Conservation (phyloP, 1,284 basidiomycete genomes). For the Takashimella koratensis region DNA sequence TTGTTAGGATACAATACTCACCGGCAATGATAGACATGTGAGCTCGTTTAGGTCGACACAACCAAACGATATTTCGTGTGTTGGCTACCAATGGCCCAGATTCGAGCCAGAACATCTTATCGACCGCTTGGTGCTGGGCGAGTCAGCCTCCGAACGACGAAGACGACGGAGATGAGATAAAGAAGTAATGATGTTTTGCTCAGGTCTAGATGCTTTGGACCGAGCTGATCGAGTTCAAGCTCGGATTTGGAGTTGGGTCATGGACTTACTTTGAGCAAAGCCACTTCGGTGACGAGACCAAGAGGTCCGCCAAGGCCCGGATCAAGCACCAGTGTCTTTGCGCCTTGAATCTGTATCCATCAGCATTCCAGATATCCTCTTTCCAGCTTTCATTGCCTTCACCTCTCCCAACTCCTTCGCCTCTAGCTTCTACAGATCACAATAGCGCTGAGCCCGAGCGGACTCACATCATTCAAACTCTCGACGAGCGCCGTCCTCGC, state of each 20-base stretch:
- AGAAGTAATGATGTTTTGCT: no score
- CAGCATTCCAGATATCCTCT: neutral
- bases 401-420: neutral
- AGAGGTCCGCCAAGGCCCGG: slow-evolving; percentile 83
- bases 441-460: no score
- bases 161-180: neutral
- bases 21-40: slow-evolving; percentile 88
- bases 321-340: slow-evolving; percentile 93
- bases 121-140: slow-evolving; percentile 87
- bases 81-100: slow-evolving; percentile 73
- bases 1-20: slow-evolving; percentile 53
- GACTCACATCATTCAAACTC: slow-evolving; percentile 70
- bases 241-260: slow-evolving; percentile 4
- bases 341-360: slow-evolving; percentile 69
- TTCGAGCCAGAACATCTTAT: slow-evolving; percentile 99
- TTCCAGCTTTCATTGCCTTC: neutral
- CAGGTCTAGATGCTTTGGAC: no score
- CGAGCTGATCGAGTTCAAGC: no score
- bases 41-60: slow-evolving; percentile 82
- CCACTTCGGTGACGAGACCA: slow-evolving; percentile 87
- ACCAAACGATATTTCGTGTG: slow-evolving; percentile 87
- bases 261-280: slow-evolving; percentile 72
- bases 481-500: slow-evolving; percentile 72
- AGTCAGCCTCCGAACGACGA: no score
- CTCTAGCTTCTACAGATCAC: no score